Percentiles rank a stretch among this genome's conserved stretches.
Conservation (phyloP, 1,284 basidiomycete genomes). For the Ganoderma lucidum region DNA sequence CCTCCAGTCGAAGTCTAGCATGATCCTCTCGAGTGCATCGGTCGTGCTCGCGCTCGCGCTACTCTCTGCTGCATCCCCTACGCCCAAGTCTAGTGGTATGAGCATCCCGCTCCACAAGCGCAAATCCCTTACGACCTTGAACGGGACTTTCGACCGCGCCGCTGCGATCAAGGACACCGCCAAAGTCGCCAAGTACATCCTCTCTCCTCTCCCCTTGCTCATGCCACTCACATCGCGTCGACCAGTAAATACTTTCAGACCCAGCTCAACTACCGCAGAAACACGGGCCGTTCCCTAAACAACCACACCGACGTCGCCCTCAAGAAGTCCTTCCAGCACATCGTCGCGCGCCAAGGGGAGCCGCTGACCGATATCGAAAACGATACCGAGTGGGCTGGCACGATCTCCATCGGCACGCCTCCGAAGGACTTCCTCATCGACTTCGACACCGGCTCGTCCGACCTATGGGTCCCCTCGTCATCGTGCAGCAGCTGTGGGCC, state of each 20-base stretch:
- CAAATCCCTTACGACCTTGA: conserved; percentile 23
- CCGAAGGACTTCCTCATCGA: conserved; percentile 30
- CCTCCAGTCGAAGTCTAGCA: conserved; percentile 1
- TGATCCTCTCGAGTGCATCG: conserved; percentile 28
- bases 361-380: conserved; percentile 23
- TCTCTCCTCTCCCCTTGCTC: background rate
- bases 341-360: conserved; percentile 21
- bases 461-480: conserved; percentile 49
- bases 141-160: conserved; percentile 32
- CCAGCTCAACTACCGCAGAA: conserved; percentile 25
- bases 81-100: conserved; percentile 13
- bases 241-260: conserved; percentile 2
- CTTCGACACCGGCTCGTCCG: conserved; percentile 46
- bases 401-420: conserved; percentile 34
- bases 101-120: conserved; percentile 30
- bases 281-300: conserved; percentile 17
- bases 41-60: conserved; percentile 27
- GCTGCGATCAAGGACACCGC: conserved; percentile 20
- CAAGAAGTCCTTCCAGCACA: background rate
- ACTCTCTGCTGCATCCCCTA: conserved; percentile 22
- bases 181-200: conserved; percentile 26
- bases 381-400: conserved; percentile 33
- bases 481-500: conserved; percentile 45
- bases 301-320: conserved; percentile 11
- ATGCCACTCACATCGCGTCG: background rate